Evolutionary conservation across 805 yeast species (phyloP), one percentile per base, ranked within the genome.

Genomic region (Sugiyamaella mastotermitis): DNA sequence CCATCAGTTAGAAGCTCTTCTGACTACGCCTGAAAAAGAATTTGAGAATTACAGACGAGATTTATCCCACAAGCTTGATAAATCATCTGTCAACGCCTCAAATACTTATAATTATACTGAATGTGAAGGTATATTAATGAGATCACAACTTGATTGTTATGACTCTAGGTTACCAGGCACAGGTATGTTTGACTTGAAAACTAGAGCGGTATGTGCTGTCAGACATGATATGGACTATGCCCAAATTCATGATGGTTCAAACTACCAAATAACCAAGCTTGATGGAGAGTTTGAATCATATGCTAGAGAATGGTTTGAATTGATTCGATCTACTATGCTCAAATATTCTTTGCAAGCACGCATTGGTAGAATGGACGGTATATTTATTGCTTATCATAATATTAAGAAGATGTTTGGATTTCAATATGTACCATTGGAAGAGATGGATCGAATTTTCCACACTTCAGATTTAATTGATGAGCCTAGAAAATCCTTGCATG

Each of bases 341-440:
- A 90, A 90, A 61, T 90, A 90, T 55, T 73, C 83, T 2, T 67
- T 90, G 48, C 97, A 92, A 59, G 97, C 96, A 0, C 69, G 97
- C 45, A 83, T 90, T 29, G 98, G 97, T 2, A 78, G 83, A 51
- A 90, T 92, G 97, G 97, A 88, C 60, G 98, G 98, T 4, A 85
- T 92, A 2, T 86, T 84, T 49, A 69, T 90, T 11, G 96, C 96
- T 0, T 90, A 80, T 58, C 98, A 90, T 58, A 90, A 88, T 57
- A 72, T 86, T 36, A 68, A 74, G 21, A 65, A 77, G 33, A 73
- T 88, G 50, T 85, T 90, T 60, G 98, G 97, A 3, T 92, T 87
- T 59, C 90, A 87, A 58, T 90, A 90, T 57, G 56, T 90, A 20
- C 88, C 95, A 1, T 62, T 88, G 35, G 60, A 65, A 1, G 83